Evolutionary conservation across 2,329 filamentous ascomycete genomes (phyloP), one percentile per base, ranked within the genome.

Genomic region (Thielaviopsis musarum): DNA sequence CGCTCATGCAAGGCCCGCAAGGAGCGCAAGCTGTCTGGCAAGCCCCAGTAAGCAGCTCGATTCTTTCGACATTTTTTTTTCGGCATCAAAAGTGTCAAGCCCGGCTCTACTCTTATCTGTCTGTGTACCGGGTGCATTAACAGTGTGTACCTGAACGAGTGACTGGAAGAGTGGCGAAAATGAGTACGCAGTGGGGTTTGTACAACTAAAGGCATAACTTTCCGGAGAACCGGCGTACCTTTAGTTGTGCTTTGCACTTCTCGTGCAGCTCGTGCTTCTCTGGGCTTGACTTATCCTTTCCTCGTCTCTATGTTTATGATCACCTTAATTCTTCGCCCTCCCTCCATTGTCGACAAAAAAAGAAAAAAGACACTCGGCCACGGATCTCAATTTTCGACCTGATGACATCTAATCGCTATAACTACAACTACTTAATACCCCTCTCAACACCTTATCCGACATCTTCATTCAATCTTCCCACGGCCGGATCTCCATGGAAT

Each of bases 1-100:
- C 72, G 69, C 67, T 64, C 57, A 61, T 58, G 69, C 57, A 56
- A 65, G 56, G 66, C 65, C 59, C 69, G 69, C 66, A 70, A 67
- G 66, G 69, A 68, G 57, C 61, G 64, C 63, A 70, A 70, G 68
- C 51, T 61, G 9, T 13, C 52, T 45, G 56, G 52, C 52, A 61
- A 61, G 59, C 59, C 59, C 28, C 56, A 61, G 56, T 57, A 56
- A 52, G 49, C 58, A 17, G 19, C 30, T 28, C 22, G 34, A 9
- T 21, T 48, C 54, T 56, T 19, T 41, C n/a, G 54, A 56, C 38
- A 22, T 56, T n/a, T 57, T 57, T 15, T 24, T 24, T 24, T 52
- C 24, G 49, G 21, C 19, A 15, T 6, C 49, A 52, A 52, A 52
- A 45, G 3, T 6, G 38, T 45, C 38, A n/a, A 45, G 38, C 6